These are phyloP conservation scores for Salix koriyanagi DNA, from an alignment of 345 rosid species.

Conservation along the genomic window DNA sequence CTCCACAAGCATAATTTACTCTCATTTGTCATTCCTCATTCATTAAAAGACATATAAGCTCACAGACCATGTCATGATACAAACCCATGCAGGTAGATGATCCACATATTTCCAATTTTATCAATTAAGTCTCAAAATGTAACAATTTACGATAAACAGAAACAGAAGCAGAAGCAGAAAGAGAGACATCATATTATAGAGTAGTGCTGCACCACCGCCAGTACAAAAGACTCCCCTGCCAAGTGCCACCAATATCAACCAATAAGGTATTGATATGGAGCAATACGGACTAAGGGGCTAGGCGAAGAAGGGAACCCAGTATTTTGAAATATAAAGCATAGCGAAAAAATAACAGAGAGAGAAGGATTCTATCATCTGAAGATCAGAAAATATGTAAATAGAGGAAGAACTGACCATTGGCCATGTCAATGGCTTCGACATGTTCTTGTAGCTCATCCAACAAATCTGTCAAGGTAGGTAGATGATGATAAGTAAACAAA, in stretches of 20 bases:
- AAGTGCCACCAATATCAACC: background rate
- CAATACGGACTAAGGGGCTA: background rate
- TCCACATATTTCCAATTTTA: background rate
- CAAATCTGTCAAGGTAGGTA: slow-evolving; percentile 34
- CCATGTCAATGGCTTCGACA: slow-evolving; percentile 27
- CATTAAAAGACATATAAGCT: background rate
- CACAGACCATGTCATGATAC: background rate
- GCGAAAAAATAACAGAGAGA: no score
- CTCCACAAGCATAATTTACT: background rate
- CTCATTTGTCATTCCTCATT: no score
- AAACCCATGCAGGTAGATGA: background rate
- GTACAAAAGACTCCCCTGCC: background rate
- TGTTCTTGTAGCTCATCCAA: slow-evolving; percentile 73
- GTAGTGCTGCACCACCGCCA: background rate
- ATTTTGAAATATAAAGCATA: no score
- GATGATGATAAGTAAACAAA: background rate
- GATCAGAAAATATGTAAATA: background rate
- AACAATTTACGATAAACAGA: background rate
- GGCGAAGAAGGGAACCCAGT: background rate
- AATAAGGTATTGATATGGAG: background rate
- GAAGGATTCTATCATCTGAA: no score
- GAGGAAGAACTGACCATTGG: slow-evolving; percentile 10
- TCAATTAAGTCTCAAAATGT: background rate
- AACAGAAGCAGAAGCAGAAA: background rate
- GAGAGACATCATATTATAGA: background rate